phyloP scores from a whole-genome alignment of 768 basidiomycete genomes.

The Leccinum boreale region DNA sequence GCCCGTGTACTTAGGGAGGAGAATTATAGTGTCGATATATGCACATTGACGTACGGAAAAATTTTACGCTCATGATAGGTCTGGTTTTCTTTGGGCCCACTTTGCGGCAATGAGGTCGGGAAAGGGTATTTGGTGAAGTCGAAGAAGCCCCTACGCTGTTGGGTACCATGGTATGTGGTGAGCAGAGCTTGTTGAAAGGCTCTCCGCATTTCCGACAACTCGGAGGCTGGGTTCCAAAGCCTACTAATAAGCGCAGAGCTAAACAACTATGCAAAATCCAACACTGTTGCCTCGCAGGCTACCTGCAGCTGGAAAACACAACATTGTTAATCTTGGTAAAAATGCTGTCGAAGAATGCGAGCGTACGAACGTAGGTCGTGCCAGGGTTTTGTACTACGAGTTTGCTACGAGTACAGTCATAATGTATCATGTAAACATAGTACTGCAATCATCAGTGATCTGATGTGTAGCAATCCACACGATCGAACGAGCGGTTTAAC shows the following conservation, averaged over 20 bases:
- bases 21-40: slow-evolving; percentile 6
- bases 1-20: slow-evolving; percentile 8
- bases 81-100: slow-evolving; percentile 42
- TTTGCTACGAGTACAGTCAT: no score
- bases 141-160: slow-evolving; percentile 38
- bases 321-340: background rate
- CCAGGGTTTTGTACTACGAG: background rate
- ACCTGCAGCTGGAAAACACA: background rate
- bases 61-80: slow-evolving; percentile 82
- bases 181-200: slow-evolving; percentile 7
- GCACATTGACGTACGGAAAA: slow-evolving; percentile 66
- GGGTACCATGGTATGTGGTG: background rate
- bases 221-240: background rate
- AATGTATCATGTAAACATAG: background rate
- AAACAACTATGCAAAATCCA: background rate
- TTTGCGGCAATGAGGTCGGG: slow-evolving; percentile 36
- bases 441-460: background rate
- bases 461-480: background rate
- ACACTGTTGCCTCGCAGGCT: background rate
- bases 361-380: background rate
- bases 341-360: background rate
- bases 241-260: background rate
- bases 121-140: slow-evolving; percentile 50
- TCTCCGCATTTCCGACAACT: slow-evolving; percentile 17
- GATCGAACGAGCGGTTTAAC: background rate